These are phyloP conservation scores for Eucalyptus albens DNA, from an alignment of 345 rosid species.

Conservation along the genomic window DNA sequence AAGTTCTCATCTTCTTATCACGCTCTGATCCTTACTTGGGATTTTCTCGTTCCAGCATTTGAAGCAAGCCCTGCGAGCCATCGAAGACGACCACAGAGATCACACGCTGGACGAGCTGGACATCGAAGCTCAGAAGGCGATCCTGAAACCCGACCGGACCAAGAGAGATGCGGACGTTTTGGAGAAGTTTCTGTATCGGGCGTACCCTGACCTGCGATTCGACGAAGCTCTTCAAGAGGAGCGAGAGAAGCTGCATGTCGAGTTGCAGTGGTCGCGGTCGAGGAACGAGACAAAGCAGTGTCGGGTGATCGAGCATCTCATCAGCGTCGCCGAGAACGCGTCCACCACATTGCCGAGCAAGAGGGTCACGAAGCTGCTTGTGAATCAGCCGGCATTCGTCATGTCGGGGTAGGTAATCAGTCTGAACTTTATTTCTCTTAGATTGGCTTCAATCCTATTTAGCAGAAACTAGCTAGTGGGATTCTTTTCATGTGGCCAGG, in stretches of 20 bases:
- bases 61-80: slow-evolving; percentile 65
- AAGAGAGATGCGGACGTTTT: slow-evolving; percentile 41
- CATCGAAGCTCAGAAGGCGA: slow-evolving; percentile 53
- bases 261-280: slow-evolving; percentile 59
- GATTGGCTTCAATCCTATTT: not conserved
- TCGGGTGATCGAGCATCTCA: slow-evolving; percentile 70
- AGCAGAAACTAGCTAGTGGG: not conserved
- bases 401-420: slow-evolving; percentile 6
- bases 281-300: slow-evolving; percentile 58
- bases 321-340: slow-evolving; percentile 58
- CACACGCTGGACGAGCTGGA: slow-evolving; percentile 83
- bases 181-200: slow-evolving; percentile 64
- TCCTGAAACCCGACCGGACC: slow-evolving; percentile 58
- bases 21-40: not conserved
- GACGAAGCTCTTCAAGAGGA: slow-evolving; percentile 65
- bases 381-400: slow-evolving; percentile 8
- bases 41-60: not conserved
- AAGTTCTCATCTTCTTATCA: not conserved
- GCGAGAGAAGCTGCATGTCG: slow-evolving; percentile 60
- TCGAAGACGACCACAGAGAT: slow-evolving; percentile 66
- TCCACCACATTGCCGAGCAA: slow-evolving; percentile 8
- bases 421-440: not conserved
- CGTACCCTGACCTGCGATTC: slow-evolving; percentile 64
- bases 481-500: not conserved
- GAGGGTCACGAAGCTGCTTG: slow-evolving; percentile 13